These are phyloP conservation scores for Pseudoneurospora amorphoporcata DNA, from an alignment of 495 filamentous ascomycete species.

Conservation along the genomic window DNA sequence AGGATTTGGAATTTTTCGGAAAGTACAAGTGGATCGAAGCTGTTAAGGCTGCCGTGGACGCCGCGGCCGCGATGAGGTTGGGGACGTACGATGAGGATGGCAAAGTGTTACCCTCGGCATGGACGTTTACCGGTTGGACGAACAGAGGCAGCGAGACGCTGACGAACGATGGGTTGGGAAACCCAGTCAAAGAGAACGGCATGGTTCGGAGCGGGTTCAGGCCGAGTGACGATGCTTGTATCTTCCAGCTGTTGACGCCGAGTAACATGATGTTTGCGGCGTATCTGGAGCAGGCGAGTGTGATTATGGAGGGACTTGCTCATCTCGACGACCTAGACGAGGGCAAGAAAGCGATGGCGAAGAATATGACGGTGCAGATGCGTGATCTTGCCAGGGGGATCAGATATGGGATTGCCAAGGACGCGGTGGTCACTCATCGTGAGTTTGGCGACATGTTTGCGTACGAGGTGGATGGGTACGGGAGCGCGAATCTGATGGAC, in stretches of 20 bases:
- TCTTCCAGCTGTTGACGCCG: conserved; percentile 49
- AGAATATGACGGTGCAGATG: conserved; percentile 41
- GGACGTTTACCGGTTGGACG: conserved; percentile 49
- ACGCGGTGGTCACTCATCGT: conserved; percentile 24
- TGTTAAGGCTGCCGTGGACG: conserved; percentile 42
- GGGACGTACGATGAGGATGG: conserved; percentile 49
- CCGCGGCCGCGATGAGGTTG: conserved; percentile 47
- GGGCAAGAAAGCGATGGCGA: conserved; percentile 8
- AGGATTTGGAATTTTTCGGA: conserved; percentile 46
- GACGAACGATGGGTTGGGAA: conserved; percentile 50
- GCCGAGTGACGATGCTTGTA: conserved; percentile 51
- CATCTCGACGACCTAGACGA: conserved; percentile 11
- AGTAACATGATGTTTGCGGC: conserved; percentile 57
- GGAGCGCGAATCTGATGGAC: conserved; percentile 50
- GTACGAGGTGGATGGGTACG: conserved; percentile 54
- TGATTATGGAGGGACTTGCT: conserved; percentile 43
- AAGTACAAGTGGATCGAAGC: conserved; percentile 51
- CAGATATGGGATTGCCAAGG: conserved; percentile 38
- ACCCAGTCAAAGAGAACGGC: conserved; percentile 49
- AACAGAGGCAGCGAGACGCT: conserved; percentile 49
- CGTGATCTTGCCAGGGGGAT: conserved; percentile 38
- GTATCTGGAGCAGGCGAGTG: conserved; percentile 42
- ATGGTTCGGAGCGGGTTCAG: conserved; percentile 54
- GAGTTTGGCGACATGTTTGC: conserved; percentile 42
- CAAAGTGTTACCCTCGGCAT: conserved; percentile 40